Evolutionary conservation across 306 rosid genomes (phyloP).

Genomic region (Boehmeria nivea): DNA sequence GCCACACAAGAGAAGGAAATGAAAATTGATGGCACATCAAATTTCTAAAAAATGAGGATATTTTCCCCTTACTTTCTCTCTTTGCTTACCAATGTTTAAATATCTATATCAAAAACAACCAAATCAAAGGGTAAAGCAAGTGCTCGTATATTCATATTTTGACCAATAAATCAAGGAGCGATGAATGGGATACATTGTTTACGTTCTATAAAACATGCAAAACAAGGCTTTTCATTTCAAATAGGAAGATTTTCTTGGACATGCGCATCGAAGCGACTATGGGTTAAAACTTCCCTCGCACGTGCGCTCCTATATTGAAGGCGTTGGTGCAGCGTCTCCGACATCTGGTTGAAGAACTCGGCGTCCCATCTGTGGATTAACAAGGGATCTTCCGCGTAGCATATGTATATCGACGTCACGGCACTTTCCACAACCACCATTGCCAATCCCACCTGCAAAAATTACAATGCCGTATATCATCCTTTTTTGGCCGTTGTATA

Average conservation of each 20-base stretch:
- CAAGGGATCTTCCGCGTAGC: slow-evolving; percentile 95
- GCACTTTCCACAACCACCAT: slow-evolving; percentile 99
- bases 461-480: slow-evolving; percentile 4
- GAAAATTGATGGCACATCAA: no score
- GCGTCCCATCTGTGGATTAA: slow-evolving; percentile 91
- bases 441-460: slow-evolving; percentile 83
- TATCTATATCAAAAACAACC: no score
- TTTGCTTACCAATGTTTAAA: no score
- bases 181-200: no score
- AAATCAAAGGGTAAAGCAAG: no score
- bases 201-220: not conserved
- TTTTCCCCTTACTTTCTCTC: no score
- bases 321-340: slow-evolving; percentile 86
- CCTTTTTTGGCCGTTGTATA: not conserved
- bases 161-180: no score
- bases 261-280: slow-evolving; percentile 41
- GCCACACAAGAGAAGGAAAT: no score
- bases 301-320: slow-evolving; percentile 88
- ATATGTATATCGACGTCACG: slow-evolving; percentile 85
- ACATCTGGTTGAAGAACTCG: slow-evolving; percentile 85
- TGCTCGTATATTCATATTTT: no score
- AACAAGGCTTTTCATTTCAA: slow-evolving; percentile 12
- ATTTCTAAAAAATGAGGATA: no score
- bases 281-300: slow-evolving; percentile 60
- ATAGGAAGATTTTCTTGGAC: slow-evolving; percentile 20